Base-by-base conservation (phyloP, 805 yeast genomes). In the Starmerella riodocensis region DNA sequence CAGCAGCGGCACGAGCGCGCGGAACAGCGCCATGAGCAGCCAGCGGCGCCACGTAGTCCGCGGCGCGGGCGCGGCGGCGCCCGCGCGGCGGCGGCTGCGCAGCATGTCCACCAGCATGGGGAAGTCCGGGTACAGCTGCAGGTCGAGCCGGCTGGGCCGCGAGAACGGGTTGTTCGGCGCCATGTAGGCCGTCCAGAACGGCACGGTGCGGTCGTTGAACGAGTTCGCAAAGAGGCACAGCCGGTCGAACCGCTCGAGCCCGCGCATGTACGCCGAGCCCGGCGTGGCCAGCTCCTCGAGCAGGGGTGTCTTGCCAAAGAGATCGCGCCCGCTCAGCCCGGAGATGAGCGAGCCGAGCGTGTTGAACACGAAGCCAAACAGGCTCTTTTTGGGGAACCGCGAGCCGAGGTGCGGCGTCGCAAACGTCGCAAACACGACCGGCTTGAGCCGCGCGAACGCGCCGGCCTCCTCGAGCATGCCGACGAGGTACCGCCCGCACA, bases 161-260 rank as follows among this genome's bases (percentile, higher is more conserved):
- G 74, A 75, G 55, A 84, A 85, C 1, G 94, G 94, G 40, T 81
- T 74, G 43, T 67, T 70, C 23, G 75, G 67, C 3, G 88, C 67
- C 42, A 88, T 78, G 57, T 66, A 85, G 0, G 93, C 68, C 0
- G 96, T 83, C 60, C 74, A 81, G 57, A 84, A 88, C 13, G 88
- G 78, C 6, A 86, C 97, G 0, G 93, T 73, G 43, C 95, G 66
- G 58, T 86, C 97, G 53, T 81, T 76, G 40, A 75, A 67, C 19
- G 78, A 69, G 59, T 88, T 86, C 8, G 94, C 85, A 41, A 84
- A 63, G 2, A 74, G 55, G 3, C 72, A 62, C 39, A 78, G 67
- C 40, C 69, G 65, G 43, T 73, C 61, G 56, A 86, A 86, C 42
- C 50, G 53, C 9, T 53, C 41, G 36, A 86, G 63, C 0, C 81